phyloP scores from a whole-genome alignment of 2,329 filamentous ascomycete genomes.

The Cytospora mali region DNA sequence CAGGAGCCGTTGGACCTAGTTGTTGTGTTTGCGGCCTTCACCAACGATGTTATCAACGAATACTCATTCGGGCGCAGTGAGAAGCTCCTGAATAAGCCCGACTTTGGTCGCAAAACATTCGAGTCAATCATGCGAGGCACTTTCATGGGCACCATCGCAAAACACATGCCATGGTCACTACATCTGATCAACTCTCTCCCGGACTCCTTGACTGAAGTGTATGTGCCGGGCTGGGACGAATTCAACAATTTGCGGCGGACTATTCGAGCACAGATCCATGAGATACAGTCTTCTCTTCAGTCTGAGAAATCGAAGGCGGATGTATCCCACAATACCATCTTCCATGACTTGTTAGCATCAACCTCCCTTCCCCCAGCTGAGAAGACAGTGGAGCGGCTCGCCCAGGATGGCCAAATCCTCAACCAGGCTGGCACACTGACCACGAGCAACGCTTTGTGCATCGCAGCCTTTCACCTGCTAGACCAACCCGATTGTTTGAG shows the following conservation, averaged over 20 bases:
- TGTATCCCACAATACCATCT: constrained; percentile 35
- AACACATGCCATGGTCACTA: constrained; percentile 15
- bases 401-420: constrained; percentile 44
- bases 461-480: constrained; percentile 42
- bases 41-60: constrained; percentile 46
- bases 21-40: constrained; percentile 44
- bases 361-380: constrained; percentile 38
- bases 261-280: too few relatives aligned
- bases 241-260: too few relatives aligned
- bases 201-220: too few relatives aligned
- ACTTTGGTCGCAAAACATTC: constrained; percentile 17
- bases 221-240: too few relatives aligned
- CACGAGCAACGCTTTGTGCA: constrained; percentile 39
- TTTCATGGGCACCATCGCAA: background rate
- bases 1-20: constrained; percentile 40
- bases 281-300: too few relatives aligned
- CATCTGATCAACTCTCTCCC: too few relatives aligned
- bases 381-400: constrained; percentile 40
- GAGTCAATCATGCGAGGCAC: background rate
- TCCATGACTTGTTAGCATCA: constrained; percentile 39
- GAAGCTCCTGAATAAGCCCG: background rate
- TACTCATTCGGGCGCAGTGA: constrained; percentile 39
- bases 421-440: constrained; percentile 46
- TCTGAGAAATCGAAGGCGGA: too few relatives aligned
- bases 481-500: too few relatives aligned